phyloP scores from a whole-genome alignment of 352 stramenopile species.

The Sclerospora graminicola region DNA sequence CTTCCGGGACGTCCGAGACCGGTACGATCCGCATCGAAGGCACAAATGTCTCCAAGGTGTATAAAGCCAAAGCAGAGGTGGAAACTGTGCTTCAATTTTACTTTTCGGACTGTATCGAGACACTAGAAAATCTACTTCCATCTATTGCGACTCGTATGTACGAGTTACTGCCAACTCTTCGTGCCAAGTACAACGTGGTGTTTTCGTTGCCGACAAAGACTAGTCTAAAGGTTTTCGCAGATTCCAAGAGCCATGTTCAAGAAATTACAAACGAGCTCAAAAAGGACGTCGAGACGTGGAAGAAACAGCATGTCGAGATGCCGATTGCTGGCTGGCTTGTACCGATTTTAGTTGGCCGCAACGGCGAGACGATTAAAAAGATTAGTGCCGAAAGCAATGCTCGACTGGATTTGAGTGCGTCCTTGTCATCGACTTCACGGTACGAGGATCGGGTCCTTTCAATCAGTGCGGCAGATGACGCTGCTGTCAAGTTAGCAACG shows the following conservation, averaged over 20 bases:
- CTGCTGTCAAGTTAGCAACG: constrained; percentile 43
- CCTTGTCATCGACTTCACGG: constrained; percentile 10
- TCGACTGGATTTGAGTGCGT: constrained; percentile 39
- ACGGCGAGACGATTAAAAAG: constrained; percentile 71
- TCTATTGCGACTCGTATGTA: constrained; percentile 49
- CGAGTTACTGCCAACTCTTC: constrained; percentile 44
- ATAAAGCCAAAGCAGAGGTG: constrained; percentile 56
- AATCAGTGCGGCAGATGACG: constrained; percentile 52
- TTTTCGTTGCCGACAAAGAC: constrained; percentile 50
- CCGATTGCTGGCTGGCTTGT: constrained; percentile 50
- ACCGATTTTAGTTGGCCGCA: constrained; percentile 61
- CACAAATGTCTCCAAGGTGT: constrained; percentile 46
- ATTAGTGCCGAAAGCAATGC: constrained; percentile 48
- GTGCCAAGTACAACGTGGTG: constrained; percentile 41
- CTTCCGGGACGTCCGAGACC: constrained; percentile 16
- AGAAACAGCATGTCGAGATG: constrained; percentile 63
- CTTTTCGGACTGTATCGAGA: constrained; percentile 45
- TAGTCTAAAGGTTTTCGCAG: constrained; percentile 53
- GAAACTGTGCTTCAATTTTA: constrained; percentile 78
- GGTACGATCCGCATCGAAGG: constrained; percentile 58
- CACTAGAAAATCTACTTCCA: constrained; percentile 34
- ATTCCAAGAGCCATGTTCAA: constrained; percentile 39
- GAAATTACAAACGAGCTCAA: constrained; percentile 34
- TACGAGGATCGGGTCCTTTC: constrained; percentile 41
- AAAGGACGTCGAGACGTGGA: constrained; percentile 42